Conservation (phyloP, 2,329 filamentous ascomycete genomes). For the Aureobasidium subglaciale region DNA sequence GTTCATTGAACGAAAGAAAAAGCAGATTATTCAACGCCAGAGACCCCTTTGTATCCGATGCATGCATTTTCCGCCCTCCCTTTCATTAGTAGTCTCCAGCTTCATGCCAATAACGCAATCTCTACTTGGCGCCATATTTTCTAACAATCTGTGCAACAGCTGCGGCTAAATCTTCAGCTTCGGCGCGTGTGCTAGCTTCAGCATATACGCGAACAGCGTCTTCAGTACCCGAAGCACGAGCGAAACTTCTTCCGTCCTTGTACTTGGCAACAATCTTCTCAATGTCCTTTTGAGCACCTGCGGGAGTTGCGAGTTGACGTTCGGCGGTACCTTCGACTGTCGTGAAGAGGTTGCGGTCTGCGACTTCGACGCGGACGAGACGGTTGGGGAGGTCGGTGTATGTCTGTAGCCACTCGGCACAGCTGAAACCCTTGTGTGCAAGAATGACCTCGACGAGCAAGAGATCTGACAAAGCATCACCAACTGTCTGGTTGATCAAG, state of each 20-base stretch:
- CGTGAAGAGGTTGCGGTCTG: constrained; percentile 80
- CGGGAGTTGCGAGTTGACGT: constrained; percentile 72
- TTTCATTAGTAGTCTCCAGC: background rate
- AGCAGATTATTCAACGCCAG: background rate
- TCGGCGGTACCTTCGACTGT: constrained; percentile 75
- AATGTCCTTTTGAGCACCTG: constrained; percentile 75
- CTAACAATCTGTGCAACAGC: constrained; percentile 17
- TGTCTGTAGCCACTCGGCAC: constrained; percentile 84
- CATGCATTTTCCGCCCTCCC: background rate
- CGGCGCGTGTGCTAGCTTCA: constrained; percentile 52
- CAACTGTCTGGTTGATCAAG: constrained; percentile 96
- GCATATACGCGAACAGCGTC: constrained; percentile 95
- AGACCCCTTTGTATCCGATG: background rate
- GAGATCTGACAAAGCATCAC: constrained; percentile 92
- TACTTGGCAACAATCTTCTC: constrained; percentile 86
- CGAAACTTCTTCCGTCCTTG: constrained; percentile 81
- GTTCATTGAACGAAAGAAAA: background rate
- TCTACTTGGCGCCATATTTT: constrained; percentile 11
- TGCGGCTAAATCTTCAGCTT: constrained; percentile 17
- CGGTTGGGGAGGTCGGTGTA: constrained; percentile 94
- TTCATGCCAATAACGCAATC: background rate
- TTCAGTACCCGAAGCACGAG: constrained; percentile 87
- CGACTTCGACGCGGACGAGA: constrained; percentile 86
- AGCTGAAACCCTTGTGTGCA: constrained; percentile 86
- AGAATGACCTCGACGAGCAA: constrained; percentile 93